Evolutionary conservation across 495 filamentous ascomycete genomes (phyloP), one percentile per base, ranked within the genome.

Genomic region (Penicillium soppii): DNA sequence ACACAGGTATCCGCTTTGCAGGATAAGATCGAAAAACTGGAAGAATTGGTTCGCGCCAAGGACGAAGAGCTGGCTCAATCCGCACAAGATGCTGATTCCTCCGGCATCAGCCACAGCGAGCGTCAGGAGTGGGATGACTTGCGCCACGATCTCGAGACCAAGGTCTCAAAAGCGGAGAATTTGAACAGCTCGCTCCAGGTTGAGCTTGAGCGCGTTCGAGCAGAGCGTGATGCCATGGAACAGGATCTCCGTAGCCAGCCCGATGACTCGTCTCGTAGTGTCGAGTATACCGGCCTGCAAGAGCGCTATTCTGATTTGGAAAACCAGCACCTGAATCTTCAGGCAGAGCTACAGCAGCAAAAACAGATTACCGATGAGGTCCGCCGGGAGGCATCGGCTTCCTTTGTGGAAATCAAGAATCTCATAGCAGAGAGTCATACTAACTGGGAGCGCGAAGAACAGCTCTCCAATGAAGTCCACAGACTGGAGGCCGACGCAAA

Each of bases 361-460:
- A 85, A 87, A 47, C 79, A 87, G 41, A 79, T 95, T n/a, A 96
- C 92, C 0, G 87, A 92, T 47, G 89, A 95, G 62, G 94, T 97
- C 27, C 82, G 89, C 17, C 82, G 80, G 29, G 90, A 96, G 71
- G 91, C 95, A 0, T 83, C 89, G 45, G 79, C 84, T 41, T 96
- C 90, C 64, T 72, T 98, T 13, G 79, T 80, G 52, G 92, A 98
- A 67, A 97, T 97, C 95, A 86, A 87, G 56, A 74, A 75, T 25
- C 78, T 98, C 30, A 91, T 91, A 10, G 82, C 89, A 47, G 85
- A 90, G 46, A 91, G 84, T 56, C 82, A 83, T 47, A 69, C 83
- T n/a, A 83, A 87, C 10, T 85, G 86, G 74, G 90, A 95, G 51
- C 84, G 82, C 43, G 92, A 98, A 70, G 81, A 91, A 35, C 79